Base-by-base conservation (phyloP, 2,329 filamentous ascomycete species). In the Triangularia setosa region DNA sequence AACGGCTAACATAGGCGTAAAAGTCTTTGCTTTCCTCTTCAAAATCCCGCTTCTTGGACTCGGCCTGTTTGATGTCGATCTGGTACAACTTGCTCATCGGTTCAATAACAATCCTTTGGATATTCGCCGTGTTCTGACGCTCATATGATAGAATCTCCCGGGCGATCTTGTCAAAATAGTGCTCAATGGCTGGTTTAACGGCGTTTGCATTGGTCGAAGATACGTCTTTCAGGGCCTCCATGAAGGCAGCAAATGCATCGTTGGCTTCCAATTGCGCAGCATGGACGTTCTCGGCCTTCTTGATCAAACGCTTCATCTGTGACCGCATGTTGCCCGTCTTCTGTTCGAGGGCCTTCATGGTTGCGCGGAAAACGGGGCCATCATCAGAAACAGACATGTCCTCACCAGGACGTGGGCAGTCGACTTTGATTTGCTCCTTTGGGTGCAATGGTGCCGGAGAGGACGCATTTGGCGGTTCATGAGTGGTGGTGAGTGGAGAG, bases 11-110 rank as follows among this genome's bases (percentile, higher is more conserved):
- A 74, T 97, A 99, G 67, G 90, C 89, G 78, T 99, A 99, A 78
- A 97, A 99, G 75, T 99, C 95, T 75, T 96, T 95, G 80, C 94
- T 98, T 76, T 99, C 95, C 73, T 99, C 95, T 69, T 99, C 95
- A 72, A 99, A 99, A 71, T 98, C 95, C 69, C 95, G 92, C 78
- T 95, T 96, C 80, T 99, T 99, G 48, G 90, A 84, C 73, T 99
- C 95, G 25, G 94, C 96, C 76, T 97, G 93, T 77, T 99, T 99
- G 80, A 99, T 98, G 73, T 99, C 96, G 68, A 94, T 84, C 66
- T 92, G 92, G 77, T 99, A 99, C 14, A 99, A 81, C 77, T 92
- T 96, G 69, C 86, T 89, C 69, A 99, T 85, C 0, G 96, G 96
- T 53, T 99, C 95, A 69, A 99, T 97, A 73, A 99, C 93, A 61